phyloP scores from a whole-genome alignment of 2,329 filamentous ascomycete species.

The Dactylellina parvicollis region DNA sequence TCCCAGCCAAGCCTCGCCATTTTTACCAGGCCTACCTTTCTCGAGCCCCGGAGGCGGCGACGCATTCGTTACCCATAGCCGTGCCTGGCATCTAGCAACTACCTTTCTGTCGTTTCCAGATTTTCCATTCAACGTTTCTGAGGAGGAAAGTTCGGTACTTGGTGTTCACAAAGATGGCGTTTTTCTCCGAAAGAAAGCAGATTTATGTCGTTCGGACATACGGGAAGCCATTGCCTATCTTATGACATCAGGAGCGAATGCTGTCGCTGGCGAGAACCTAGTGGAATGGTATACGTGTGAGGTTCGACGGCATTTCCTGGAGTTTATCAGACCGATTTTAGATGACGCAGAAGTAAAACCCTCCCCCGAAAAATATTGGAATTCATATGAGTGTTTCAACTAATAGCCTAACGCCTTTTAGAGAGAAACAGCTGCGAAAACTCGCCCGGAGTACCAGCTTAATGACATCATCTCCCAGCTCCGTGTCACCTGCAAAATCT shows the following conservation, averaged over 20 bases:
- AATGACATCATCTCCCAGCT: conserved; percentile 50
- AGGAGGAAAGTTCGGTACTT: conserved; percentile 51
- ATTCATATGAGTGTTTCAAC: background rate
- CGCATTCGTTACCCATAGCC: conserved; percentile 54
- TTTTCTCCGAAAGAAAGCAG: conserved; percentile 54
- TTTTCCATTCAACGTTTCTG: conserved; percentile 53
- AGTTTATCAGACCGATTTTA: conserved; percentile 55
- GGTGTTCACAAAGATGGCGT: conserved; percentile 46
- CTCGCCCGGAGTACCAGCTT: conserved; percentile 41
- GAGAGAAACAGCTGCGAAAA: conserved; percentile 26
- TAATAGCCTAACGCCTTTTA: background rate
- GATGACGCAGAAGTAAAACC: conserved; percentile 45
- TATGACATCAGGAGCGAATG: conserved; percentile 47
- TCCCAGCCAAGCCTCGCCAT: conserved; percentile 30
- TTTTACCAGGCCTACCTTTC: conserved; percentile 33
- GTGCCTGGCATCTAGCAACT: conserved; percentile 57
- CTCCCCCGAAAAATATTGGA: background rate
- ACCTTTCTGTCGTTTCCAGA: conserved; percentile 57
- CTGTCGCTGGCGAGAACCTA: conserved; percentile 55
- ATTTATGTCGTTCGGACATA: conserved; percentile 40
- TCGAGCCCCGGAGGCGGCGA: conserved; percentile 26
- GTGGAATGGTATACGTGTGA: conserved; percentile 58
- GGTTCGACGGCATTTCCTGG: conserved; percentile 58
- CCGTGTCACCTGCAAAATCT: conserved; percentile 46
- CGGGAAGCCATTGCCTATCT: conserved; percentile 57